Conservation (phyloP, 495 filamentous ascomycete species). For the Trichoderma parareesei region DNA sequence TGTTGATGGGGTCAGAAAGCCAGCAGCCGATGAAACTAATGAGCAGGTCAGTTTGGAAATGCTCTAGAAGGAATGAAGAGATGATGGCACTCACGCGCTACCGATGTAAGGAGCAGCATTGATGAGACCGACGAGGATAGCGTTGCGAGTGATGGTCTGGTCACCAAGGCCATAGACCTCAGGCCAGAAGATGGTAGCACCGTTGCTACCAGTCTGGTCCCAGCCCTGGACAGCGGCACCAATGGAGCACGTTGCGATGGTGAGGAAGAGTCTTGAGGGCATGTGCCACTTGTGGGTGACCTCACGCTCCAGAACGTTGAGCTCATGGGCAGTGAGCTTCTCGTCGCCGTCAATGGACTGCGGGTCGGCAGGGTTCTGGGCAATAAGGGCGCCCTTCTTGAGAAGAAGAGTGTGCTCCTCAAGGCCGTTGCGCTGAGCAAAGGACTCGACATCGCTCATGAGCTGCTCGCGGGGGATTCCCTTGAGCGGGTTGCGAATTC, state of each 20-base stretch:
- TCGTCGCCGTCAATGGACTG: slow-evolving; percentile 41
- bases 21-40: slow-evolving; percentile 48
- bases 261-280: slow-evolving; percentile 51
- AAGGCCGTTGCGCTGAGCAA: slow-evolving; percentile 44
- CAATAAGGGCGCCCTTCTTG: slow-evolving; percentile 57
- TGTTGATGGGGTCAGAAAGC: slow-evolving; percentile 64
- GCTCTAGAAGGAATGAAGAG: not conserved
- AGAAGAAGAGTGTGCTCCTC: slow-evolving; percentile 41
- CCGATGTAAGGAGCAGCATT: slow-evolving; percentile 47
- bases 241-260: slow-evolving; percentile 61
- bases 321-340: slow-evolving; percentile 48
- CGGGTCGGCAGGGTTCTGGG: slow-evolving; percentile 48
- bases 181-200: slow-evolving; percentile 64
- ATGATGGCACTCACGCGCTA: slow-evolving; percentile 21
- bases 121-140: slow-evolving; percentile 43
- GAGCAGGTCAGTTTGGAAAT: not conserved
- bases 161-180: slow-evolving; percentile 32
- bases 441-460: slow-evolving; percentile 46
- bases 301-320: slow-evolving; percentile 46
- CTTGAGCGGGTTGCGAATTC: slow-evolving; percentile 52
- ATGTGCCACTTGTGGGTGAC: slow-evolving; percentile 56
- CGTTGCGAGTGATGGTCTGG: slow-evolving; percentile 38
- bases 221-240: slow-evolving; percentile 70
- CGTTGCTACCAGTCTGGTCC: slow-evolving; percentile 69
- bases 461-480: slow-evolving; percentile 45